Percentiles rank a stretch among this genome's conserved stretches.
Evolutionary conservation across 768 basidiomycete genomes (phyloP).

Genomic region (Megacollybia marginata): DNA sequence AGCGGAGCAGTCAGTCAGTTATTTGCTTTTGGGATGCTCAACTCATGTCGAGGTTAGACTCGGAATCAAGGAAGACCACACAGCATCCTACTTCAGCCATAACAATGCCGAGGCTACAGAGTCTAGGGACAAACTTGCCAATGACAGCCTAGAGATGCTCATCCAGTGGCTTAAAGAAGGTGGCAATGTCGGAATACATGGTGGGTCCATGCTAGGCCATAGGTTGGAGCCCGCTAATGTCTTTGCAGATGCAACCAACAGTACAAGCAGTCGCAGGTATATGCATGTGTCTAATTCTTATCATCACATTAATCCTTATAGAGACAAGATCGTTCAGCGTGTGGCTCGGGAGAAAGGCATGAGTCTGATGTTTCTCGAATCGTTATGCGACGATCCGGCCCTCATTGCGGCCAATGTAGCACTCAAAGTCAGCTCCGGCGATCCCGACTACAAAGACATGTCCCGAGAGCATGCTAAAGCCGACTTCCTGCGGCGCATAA

Average conservation of each 20-base stretch:
- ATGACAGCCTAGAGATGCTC: conserved; percentile 90
- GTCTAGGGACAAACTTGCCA: conserved; percentile 75
- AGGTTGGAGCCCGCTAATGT: neutral
- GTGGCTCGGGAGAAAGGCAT: conserved; percentile 84
- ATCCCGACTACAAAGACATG: conserved; percentile 94
- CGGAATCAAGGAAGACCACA: conserved; percentile 87
- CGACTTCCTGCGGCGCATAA: conserved; percentile 89
- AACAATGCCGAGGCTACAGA: conserved; percentile 71
- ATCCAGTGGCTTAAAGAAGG: conserved; percentile 94
- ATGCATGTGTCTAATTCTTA: neutral
- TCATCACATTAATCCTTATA: conserved; percentile 18
- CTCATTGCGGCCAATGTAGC: conserved; percentile 95
- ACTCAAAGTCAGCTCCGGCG: conserved; percentile 91
- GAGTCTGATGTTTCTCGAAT: conserved; percentile 89
- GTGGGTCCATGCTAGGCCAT: conserved; percentile 30
- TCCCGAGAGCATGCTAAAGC: conserved; percentile 77
- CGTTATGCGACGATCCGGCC: conserved; percentile 87
- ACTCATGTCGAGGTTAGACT: conserved; percentile 34
- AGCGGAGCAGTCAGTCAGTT: conserved; percentile 57
- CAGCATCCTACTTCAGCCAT: conserved; percentile 84
- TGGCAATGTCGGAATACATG: conserved; percentile 97
- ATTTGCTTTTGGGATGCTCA: neutral
- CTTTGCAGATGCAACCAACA: conserved; percentile 87
- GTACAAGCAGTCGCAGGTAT: conserved; percentile 67
- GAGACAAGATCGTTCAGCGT: conserved; percentile 78